phyloP scores from a whole-genome alignment of 306 rosid genomes.

The Acacia melanoxylon region DNA sequence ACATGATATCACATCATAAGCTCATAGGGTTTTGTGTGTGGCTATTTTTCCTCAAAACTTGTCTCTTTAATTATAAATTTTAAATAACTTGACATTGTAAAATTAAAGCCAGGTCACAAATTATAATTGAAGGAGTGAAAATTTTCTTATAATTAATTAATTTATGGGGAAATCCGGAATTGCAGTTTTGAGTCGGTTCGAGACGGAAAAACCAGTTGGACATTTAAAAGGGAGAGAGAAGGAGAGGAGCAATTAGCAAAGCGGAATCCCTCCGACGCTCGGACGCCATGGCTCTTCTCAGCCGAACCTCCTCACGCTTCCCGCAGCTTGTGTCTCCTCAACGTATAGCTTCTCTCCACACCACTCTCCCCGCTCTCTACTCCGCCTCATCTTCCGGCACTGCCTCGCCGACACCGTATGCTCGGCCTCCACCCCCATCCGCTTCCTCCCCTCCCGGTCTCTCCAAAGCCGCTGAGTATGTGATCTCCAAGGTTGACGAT shows the following conservation, averaged over 20 bases:
- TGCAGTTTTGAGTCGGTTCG: background rate
- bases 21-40: too few relatives aligned
- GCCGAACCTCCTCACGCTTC: slow-evolving; percentile 52
- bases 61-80: too few relatives aligned
- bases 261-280: background rate
- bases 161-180: background rate
- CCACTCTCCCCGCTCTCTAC: slow-evolving; percentile 47
- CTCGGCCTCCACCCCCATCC: slow-evolving; percentile 48
- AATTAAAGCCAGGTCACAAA: too few relatives aligned
- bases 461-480: slow-evolving; percentile 71
- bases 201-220: background rate
- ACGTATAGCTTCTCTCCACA: slow-evolving; percentile 44
- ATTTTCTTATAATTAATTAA: background rate
- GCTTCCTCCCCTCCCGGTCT: slow-evolving; percentile 56
- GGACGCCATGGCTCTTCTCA: slow-evolving; percentile 53
- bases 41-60: too few relatives aligned
- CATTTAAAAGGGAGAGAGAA: background rate
- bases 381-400: slow-evolving; percentile 30
- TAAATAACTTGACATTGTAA: background rate
- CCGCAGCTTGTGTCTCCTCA: slow-evolving; percentile 57
- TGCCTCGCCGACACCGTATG: slow-evolving; percentile 51
- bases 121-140: background rate
- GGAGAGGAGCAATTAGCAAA: background rate
- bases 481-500: slow-evolving; percentile 76
- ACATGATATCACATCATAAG: too few relatives aligned